Conservation (phyloP, 2,329 filamentous ascomycete genomes). For the Fusarium bactridioides region DNA sequence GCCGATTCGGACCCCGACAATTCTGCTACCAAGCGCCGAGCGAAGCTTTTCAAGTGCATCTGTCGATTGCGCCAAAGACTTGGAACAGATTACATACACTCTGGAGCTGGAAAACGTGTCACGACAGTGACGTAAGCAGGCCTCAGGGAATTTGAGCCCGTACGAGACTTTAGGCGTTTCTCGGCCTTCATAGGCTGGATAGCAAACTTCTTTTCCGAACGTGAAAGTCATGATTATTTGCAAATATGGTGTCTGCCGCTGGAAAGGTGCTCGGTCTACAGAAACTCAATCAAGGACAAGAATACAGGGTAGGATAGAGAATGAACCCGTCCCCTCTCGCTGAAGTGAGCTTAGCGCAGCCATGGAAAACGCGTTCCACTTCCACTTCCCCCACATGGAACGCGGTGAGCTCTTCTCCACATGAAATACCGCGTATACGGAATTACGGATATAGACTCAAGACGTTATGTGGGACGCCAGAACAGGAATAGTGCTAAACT, state of each 20-base stretch:
- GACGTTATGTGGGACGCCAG: background rate
- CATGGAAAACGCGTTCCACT: background rate
- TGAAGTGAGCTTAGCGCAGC: background rate
- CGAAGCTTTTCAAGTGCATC: slow-evolving; percentile 53
- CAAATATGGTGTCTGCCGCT: rapidly evolving
- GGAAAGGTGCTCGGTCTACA: too few relatives aligned
- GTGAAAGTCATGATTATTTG: background rate
- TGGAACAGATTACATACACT: slow-evolving; percentile 44
- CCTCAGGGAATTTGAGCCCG: slow-evolving; percentile 6
- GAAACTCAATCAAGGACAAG: rapidly evolving
- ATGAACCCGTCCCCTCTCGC: too few relatives aligned
- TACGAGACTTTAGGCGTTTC: slow-evolving; percentile 7
- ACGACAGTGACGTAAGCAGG: background rate
- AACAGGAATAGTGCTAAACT: background rate
- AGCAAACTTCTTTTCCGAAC: slow-evolving; percentile 1
- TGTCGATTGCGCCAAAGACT: slow-evolving; percentile 57
- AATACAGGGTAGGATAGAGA: background rate
- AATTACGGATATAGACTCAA: background rate
- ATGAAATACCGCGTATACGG: background rate
- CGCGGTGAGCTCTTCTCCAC: background rate
- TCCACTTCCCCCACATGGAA: background rate
- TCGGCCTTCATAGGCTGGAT: background rate
- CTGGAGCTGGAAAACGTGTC: background rate
- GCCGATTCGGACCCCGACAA: slow-evolving; percentile 57
- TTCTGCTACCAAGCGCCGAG: slow-evolving; percentile 48